These are phyloP conservation scores for Fusarium mangiferae DNA, from an alignment of 2,329 filamentous ascomycete genomes.

Conservation along the genomic window DNA sequence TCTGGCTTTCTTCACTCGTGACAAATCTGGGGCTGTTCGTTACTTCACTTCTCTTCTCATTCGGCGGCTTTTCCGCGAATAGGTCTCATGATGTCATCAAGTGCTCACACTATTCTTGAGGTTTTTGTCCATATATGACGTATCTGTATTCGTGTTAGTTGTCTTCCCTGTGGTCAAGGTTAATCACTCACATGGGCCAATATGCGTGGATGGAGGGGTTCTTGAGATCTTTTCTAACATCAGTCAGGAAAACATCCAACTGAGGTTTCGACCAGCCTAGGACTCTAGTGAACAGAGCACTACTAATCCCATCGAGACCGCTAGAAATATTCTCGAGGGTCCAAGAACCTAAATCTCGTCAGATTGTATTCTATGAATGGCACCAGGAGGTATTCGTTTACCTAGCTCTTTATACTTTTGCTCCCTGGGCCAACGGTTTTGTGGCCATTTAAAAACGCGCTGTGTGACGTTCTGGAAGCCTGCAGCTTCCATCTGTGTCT, in stretches of 20 bases:
- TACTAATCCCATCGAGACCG: constrained; percentile 40
- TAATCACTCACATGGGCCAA: constrained; percentile 35
- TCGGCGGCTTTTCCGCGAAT: background rate
- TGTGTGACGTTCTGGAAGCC: constrained; percentile 62
- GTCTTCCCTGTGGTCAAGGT: rapidly evolving
- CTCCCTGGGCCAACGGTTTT: constrained; percentile 61
- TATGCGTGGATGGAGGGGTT: constrained; percentile 44
- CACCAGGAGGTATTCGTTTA: background rate
- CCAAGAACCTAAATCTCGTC: constrained; percentile 6
- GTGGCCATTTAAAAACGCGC: constrained; percentile 57
- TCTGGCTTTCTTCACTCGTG: background rate
- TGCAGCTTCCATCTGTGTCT: constrained; percentile 53
- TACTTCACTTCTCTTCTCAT: background rate
- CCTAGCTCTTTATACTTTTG: constrained; percentile 61
- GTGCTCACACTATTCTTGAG: background rate
- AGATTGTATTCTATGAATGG: background rate
- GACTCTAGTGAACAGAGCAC: constrained; percentile 42
- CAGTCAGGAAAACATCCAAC: constrained; percentile 38
- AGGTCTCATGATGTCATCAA: background rate
- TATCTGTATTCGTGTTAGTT: background rate
- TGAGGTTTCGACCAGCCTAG: constrained; percentile 42
- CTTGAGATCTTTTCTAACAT: constrained; percentile 41
- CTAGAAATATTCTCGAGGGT: constrained; percentile 31
- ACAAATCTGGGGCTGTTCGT: background rate
- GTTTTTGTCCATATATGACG: constrained; percentile 8